Base-by-base conservation (phyloP, 805 yeast species). In the Starmerella stigmatis region DNA sequence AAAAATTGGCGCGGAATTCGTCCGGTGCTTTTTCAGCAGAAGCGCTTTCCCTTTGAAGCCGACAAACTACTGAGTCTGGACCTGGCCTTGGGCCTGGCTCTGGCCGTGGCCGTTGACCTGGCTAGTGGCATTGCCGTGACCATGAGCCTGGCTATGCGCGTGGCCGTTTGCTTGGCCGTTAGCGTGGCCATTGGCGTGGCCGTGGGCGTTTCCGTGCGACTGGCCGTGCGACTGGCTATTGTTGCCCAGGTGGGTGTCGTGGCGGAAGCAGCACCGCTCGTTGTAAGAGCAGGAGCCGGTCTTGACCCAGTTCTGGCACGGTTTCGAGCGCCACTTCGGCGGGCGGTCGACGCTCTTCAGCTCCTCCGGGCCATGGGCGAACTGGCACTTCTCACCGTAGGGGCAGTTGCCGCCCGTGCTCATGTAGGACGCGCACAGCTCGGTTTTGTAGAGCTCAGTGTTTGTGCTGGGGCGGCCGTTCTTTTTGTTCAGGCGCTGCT, bases 251-350 rank as follows among this genome's bases (percentile, higher is more conserved):
- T 57, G 57, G 42, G 54, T 47, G 48, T 64, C 68, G 64, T 86
- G 96, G 60, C 81, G 84, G 69, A 88, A 86, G 60, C 94, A 85
- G 63, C 96, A 86, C 59, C 96, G 74, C 61, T 76, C 83, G 22
- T 94, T 94, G 64, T 86, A 86, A 31, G 94, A 76, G 61, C 96
- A 86, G 37, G 74, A 67, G 12, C 96, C 96, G 36, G 72, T 73
- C 58, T 79, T 80, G 19, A 76, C 59, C 94, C 95, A 86, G 62
- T 86, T 86, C 51, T 78, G 81, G 67, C 96, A 86, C 13, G 88
- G 82, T 66, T 86, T 86, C 12, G 94, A 83, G 60, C 94, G 77
- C 81, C 89, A 86, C 59, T 86, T 86, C 44, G 79, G 76, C 10
- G 86, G 79, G 49, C 89, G 72, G 49, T 77, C 79, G 36, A 85